Percentiles rank a stretch among this genome's conserved stretches.
phyloP scores from a whole-genome alignment of 2,329 filamentous ascomycete species.

The Fusarium hainanense region DNA sequence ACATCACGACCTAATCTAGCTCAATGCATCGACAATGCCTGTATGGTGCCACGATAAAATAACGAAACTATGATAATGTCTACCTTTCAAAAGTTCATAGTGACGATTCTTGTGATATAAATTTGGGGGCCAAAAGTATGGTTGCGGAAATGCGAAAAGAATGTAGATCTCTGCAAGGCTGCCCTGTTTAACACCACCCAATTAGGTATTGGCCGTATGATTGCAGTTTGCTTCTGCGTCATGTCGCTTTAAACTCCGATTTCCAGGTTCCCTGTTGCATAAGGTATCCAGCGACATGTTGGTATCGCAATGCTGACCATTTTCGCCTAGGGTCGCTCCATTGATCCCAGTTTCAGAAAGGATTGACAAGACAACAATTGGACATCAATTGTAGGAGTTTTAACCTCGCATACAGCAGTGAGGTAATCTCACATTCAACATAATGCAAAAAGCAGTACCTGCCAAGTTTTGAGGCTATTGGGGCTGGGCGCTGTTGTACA shows the following conservation, averaged over 20 bases:
- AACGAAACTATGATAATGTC: slow-evolving; percentile 47
- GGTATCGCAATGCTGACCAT: not conserved
- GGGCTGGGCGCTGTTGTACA: not conserved
- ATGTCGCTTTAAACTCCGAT: not conserved
- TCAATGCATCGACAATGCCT: not conserved
- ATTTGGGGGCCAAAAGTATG: slow-evolving; percentile 20
- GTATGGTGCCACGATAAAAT: slow-evolving; percentile 52
- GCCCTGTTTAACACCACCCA: slow-evolving; percentile 53
- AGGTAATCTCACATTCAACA: not conserved
- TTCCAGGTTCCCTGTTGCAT: not conserved
- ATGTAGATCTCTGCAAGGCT: slow-evolving; percentile 73
- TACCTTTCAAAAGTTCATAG: slow-evolving; percentile 38
- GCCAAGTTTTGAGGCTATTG: not conserved
- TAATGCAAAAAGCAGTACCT: not conserved
- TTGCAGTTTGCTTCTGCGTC: not conserved
- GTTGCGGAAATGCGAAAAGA: slow-evolving; percentile 55
- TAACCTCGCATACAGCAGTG: not conserved
- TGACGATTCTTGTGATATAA: slow-evolving; percentile 46
- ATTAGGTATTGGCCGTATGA: slow-evolving; percentile 53
- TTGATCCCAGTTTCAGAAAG: not conserved
- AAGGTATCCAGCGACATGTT: not conserved
- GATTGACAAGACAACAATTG: not conserved
- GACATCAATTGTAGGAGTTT: not conserved
- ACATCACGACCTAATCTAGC: slow-evolving; percentile 57
- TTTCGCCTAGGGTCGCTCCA: not conserved